A percentile compares a stretch with the other conserved stretches of the same genome.
Evolutionary conservation across 2,329 filamentous ascomycete genomes (phyloP).

Genomic region (Aspergillus novofumigatus): DNA sequence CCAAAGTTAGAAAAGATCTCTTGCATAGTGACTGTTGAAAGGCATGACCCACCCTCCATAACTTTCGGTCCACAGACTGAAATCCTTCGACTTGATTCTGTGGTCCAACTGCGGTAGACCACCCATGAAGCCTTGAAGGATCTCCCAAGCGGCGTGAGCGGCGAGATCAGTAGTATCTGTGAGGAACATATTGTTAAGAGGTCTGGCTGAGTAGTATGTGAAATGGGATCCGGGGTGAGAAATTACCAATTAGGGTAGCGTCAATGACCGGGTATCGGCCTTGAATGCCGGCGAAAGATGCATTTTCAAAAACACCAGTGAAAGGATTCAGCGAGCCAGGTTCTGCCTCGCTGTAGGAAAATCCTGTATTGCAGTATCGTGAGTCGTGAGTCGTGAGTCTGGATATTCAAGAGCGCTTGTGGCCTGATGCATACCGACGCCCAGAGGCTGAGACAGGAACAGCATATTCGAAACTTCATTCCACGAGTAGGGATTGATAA

Average conservation of each 20-base stretch:
- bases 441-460: slow-evolving; percentile 60
- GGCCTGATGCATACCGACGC: slow-evolving; percentile 41
- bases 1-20: not conserved
- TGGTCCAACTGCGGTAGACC: slow-evolving; percentile 47
- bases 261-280: slow-evolving; percentile 50
- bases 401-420: not conserved
- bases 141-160: slow-evolving; percentile 52
- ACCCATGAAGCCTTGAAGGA: slow-evolving; percentile 52
- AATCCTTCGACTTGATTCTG: slow-evolving; percentile 49
- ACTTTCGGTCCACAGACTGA: slow-evolving; percentile 59
- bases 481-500: slow-evolving; percentile 58
- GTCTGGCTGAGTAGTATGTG: not conserved
- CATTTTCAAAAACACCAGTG: slow-evolving; percentile 46
- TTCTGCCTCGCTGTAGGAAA: slow-evolving; percentile 33
- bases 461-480: slow-evolving; percentile 58
- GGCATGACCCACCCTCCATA: slow-evolving; percentile 41
- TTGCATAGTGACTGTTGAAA: not conserved
- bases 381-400: not conserved
- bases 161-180: slow-evolving; percentile 54
- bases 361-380: slow-evolving; percentile 18
- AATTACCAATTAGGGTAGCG: slow-evolving; percentile 41
- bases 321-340: slow-evolving; percentile 40
- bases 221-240: not conserved
- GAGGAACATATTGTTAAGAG: not conserved
- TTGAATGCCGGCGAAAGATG: slow-evolving; percentile 37